Evolutionary conservation across 495 filamentous ascomycete species (phyloP).

Genomic region (Xylaria flabelliformis): DNA sequence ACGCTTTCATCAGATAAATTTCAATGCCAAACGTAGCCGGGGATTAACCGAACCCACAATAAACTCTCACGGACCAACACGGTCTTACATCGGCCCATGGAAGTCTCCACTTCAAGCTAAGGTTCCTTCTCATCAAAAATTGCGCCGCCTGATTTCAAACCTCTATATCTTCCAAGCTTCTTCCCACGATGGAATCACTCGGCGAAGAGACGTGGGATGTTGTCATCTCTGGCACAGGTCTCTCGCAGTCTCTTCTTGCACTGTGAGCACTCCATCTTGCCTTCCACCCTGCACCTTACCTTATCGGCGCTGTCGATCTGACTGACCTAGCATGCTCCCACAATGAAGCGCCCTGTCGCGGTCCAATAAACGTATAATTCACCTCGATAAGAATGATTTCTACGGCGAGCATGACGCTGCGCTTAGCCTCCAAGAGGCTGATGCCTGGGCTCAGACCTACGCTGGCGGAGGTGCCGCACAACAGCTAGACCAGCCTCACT

Average conservation of each 20-base stretch:
- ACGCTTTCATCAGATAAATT: constrained; percentile 2
- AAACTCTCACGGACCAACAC: background rate
- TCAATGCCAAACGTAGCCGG: background rate
- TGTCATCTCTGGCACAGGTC: constrained; percentile 85
- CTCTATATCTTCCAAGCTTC: constrained; percentile 34
- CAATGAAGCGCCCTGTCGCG: constrained; percentile 84
- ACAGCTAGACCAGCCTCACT: background rate
- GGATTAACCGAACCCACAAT: constrained; percentile 17
- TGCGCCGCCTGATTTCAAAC: constrained; percentile 33
- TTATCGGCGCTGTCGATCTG: constrained; percentile 53
- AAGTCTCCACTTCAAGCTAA: constrained; percentile 35
- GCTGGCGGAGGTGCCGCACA: constrained; percentile 7
- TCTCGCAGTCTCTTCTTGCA: constrained; percentile 89
- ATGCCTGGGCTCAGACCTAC: constrained; percentile 66
- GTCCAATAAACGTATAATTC: constrained; percentile 88
- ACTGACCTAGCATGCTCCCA: constrained; percentile 65
- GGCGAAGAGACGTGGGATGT: constrained; percentile 88
- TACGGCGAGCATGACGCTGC: constrained; percentile 90
- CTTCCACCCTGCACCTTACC: constrained; percentile 20
- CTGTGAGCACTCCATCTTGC: constrained; percentile 66
- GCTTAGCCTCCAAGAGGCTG: constrained; percentile 82
- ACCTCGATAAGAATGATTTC: constrained; percentile 84
- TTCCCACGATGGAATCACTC: constrained; percentile 74
- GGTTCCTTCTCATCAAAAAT: constrained; percentile 46
- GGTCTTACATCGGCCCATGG: constrained; percentile 32